A percentile compares a stretch with the other conserved stretches of the same genome.
These are phyloP conservation scores for Sphagnum tenellum DNA, from an alignment of 225 moss, liverwort and hornwort genomes.

Conservation along the genomic window DNA sequence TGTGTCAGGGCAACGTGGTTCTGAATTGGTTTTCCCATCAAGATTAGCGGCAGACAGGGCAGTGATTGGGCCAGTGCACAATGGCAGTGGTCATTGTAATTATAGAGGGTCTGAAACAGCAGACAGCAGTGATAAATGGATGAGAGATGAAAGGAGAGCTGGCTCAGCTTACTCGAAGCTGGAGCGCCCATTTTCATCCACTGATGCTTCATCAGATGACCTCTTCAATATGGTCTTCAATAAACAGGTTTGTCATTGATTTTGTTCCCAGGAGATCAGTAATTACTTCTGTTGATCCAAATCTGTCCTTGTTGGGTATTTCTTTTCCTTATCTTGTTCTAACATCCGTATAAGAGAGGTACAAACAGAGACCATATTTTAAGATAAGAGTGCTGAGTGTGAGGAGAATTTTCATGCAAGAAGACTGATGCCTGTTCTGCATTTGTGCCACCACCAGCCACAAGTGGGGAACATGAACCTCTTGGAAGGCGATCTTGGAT, in stretches of 20 bases:
- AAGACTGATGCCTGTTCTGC: no score
- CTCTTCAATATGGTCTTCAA: background rate
- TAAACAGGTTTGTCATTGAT: no score
- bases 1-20: slow-evolving; percentile 1
- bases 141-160: background rate
- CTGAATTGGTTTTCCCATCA: slow-evolving; percentile 29
- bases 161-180: background rate
- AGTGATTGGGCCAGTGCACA: slow-evolving; percentile 25
- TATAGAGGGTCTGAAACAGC: slow-evolving; percentile 1
- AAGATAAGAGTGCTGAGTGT: no score
- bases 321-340: no score
- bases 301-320: no score
- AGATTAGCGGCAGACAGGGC: slow-evolving; percentile 31
- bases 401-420: no score
- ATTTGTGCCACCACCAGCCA: background rate
- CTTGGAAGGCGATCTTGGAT: slow-evolving; percentile 2
- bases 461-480: slow-evolving; percentile 1
- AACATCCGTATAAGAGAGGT: no score
- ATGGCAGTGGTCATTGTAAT: background rate
- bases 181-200: slow-evolving; percentile 2
- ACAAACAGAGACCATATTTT: no score
- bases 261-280: no score
- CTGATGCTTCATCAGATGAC: slow-evolving; percentile 1
- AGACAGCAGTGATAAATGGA: background rate
- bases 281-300: no score